phyloP scores from a whole-genome alignment of 140 eudicot genomes.

The Flaveria floridana region DNA sequence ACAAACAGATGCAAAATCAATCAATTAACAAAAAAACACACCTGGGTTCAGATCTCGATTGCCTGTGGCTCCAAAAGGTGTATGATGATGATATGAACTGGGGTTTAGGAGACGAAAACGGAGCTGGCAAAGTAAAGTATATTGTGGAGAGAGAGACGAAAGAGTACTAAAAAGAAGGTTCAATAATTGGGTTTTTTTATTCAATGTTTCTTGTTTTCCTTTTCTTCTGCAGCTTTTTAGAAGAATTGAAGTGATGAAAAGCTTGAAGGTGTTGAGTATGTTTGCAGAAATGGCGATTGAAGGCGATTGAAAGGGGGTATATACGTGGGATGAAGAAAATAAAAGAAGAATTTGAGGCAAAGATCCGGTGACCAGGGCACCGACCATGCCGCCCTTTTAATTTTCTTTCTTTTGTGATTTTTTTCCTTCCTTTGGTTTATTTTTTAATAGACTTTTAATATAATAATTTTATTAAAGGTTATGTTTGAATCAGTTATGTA shows the following conservation, averaged over 20 bases:
- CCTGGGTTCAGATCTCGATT: slow-evolving; percentile 45
- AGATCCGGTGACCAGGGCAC: slow-evolving; percentile 42
- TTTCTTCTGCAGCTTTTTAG: slow-evolving; percentile 19
- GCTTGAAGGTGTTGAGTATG: slow-evolving; percentile 18
- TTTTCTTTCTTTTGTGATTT: no score
- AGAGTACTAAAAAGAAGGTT: slow-evolving; percentile 29
- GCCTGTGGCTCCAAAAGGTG: slow-evolving; percentile 10
- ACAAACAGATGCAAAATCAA: slow-evolving; percentile 8
- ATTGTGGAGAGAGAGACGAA: slow-evolving; percentile 31
- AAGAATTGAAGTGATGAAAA: slow-evolving; percentile 15
- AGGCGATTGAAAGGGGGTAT: neutral
- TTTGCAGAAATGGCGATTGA: slow-evolving; percentile 25
- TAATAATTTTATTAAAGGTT: no score
- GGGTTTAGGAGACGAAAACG: slow-evolving; percentile 26
- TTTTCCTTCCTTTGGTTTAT: no score
- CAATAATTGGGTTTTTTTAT: slow-evolving; percentile 39
- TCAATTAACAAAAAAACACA: slow-evolving; percentile 7
- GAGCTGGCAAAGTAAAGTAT: slow-evolving; percentile 48
- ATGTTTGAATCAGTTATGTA: no score
- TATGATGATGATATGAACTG: slow-evolving; percentile 19
- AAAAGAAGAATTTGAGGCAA: slow-evolving; percentile 38
- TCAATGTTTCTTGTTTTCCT: slow-evolving; percentile 7
- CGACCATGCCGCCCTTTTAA: slow-evolving; percentile 32
- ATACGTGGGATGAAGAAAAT: slow-evolving; percentile 2
- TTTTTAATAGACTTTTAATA: no score